Evolutionary conservation across 176 grass and related monocot species (phyloP), one percentile per base, ranked within the genome.

Genomic region (Aegilops tauschii): DNA sequence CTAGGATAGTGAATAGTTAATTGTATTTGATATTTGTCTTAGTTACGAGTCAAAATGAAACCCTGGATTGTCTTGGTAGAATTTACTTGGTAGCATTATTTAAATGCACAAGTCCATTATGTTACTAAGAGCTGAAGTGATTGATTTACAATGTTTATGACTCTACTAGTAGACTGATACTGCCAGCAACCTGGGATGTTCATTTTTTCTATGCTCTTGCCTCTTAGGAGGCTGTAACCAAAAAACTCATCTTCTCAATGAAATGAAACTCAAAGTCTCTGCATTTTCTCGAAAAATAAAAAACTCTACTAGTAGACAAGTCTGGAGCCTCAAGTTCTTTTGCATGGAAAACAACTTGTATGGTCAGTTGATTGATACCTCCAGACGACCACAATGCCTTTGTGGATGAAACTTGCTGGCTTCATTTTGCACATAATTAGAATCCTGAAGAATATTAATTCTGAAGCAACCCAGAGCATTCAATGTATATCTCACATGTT

Each of bases 11-110:
- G 12, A 80, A 42, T 8, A 17, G 1, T 84, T 62, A 21, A 28
- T 12, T 71, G 29, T 47, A 93, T 81, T 65, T 82, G 3, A 68
- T 84, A 50, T 42, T 89, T 59, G 42, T 80, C 37, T 82, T 64
- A 56, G 34, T 63, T 66, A 13, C n/a, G 20, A 73, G 76, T 83
- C 3, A 69, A 29, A 21, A 70, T 35, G 32, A 80, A 50, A 44
- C 34, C 25, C 9, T 54, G 27, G 2, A 83, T 66, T 66, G 45
- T 73, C 56, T 81, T 80, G 29, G 50, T 54, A 18, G 50, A 54
- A 54, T 54, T 54, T 54, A 54, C 16, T 54, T 54, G 16, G 50
- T 52, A 50, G 44, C 5, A 54, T 54, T 10, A 71, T 86, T 65
- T 73, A 32, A 65, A 66, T 74, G 4, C 18, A 9, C 2, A 5